These are phyloP conservation scores for Marasmius tenuissimus DNA, from an alignment of 1,284 basidiomycete genomes.

Conservation along the genomic window DNA sequence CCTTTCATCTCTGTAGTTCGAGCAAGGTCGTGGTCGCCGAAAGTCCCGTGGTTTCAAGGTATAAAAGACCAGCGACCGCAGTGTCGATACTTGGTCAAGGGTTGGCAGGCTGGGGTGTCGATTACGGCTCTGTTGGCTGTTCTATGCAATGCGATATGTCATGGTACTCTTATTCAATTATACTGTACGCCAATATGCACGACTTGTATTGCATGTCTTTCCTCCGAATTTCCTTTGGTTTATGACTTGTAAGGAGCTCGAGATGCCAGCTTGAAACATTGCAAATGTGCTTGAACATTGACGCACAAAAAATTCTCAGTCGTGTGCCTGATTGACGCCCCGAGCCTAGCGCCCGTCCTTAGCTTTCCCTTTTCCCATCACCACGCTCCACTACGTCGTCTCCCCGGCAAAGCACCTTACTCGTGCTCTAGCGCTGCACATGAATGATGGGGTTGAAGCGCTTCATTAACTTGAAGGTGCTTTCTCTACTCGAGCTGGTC, in stretches of 20 bases:
- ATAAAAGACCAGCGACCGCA: slow-evolving; percentile 37
- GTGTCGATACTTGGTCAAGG: slow-evolving; percentile 5
- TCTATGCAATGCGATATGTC: slow-evolving; percentile 20
- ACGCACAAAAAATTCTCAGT: too few relatives aligned
- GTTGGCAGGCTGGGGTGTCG: slow-evolving; percentile 1
- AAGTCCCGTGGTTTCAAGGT: slow-evolving; percentile 91
- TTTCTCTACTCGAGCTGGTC: not conserved
- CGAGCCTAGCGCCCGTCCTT: too few relatives aligned
- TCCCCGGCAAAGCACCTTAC: too few relatives aligned
- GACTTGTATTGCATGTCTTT: slow-evolving; percentile 11
- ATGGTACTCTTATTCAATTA: slow-evolving; percentile 12
- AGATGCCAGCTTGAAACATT: too few relatives aligned
- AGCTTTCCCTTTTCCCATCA: too few relatives aligned
- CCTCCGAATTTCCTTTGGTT: too few relatives aligned
- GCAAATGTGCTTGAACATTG: too few relatives aligned
- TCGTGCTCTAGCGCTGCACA: too few relatives aligned
- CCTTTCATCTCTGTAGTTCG: slow-evolving; percentile 54
- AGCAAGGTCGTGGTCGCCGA: slow-evolving; percentile 91
- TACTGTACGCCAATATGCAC: slow-evolving; percentile 6
- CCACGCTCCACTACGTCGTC: too few relatives aligned
- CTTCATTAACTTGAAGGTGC: not conserved
- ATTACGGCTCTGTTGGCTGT: not conserved
- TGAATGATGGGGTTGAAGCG: not conserved
- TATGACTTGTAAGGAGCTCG: too few relatives aligned
- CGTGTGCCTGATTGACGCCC: too few relatives aligned